Conservation (phyloP, 192 early-diverging fungal species). For the Umbelopsis vinacea region DNA sequence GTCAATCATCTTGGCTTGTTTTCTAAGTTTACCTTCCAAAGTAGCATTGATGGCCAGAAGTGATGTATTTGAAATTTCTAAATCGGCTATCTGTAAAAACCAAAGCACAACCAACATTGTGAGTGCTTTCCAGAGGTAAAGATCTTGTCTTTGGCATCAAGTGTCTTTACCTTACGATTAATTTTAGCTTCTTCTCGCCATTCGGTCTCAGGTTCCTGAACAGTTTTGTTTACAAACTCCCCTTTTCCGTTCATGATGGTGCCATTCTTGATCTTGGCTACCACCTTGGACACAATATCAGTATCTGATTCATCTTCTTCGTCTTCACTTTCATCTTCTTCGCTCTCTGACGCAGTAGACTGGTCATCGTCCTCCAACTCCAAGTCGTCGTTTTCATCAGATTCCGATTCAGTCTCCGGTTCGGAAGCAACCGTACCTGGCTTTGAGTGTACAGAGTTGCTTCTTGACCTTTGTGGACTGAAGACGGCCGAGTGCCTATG, state of each 20-base stretch:
- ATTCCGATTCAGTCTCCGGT: constrained; percentile 23
- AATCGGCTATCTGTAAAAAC: constrained; percentile 1
- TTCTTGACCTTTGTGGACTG: constrained; percentile 8
- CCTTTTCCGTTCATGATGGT: constrained; percentile 45
- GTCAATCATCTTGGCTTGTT: constrained; percentile 11
- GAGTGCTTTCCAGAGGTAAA: not conserved
- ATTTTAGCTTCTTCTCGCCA: constrained; percentile 13
- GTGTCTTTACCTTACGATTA: constrained; percentile 10
- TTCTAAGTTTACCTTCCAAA: constrained; percentile 14
- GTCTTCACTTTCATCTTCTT: not conserved
- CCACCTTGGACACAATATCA: constrained; percentile 23
- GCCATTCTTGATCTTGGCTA: constrained; percentile 38
- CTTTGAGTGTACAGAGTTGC: constrained; percentile 6
- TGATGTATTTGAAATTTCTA: constrained; percentile 18
- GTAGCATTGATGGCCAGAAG: constrained; percentile 15
- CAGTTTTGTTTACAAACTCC: constrained; percentile 27
- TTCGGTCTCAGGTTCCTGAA: constrained; percentile 13
- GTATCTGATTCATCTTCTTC: constrained; percentile 8
- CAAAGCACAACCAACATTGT: no score
- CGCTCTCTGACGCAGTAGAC: not conserved
- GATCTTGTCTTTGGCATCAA: not conserved
- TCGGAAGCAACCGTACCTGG: constrained; percentile 21
- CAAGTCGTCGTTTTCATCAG: constrained; percentile 27
- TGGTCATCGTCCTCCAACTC: constrained; percentile 16
- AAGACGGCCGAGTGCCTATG: not conserved